Evolutionary conservation across 2,329 filamentous ascomycete species (phyloP).

Genomic region (Seiridium cupressi): DNA sequence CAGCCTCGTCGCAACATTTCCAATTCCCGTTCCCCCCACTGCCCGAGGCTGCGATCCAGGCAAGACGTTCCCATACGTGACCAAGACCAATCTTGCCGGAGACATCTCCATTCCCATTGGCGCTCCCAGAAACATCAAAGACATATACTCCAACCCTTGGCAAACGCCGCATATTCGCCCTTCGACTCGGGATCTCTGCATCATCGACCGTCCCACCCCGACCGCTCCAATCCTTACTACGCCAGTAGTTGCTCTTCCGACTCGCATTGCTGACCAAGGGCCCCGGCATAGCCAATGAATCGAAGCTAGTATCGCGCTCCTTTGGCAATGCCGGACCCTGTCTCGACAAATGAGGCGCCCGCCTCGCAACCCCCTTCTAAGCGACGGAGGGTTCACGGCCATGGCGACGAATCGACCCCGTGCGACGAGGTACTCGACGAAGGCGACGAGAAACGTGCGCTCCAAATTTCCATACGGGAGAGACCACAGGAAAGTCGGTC

Average conservation of each 20-base stretch:
- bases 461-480: slow-evolving; percentile 28
- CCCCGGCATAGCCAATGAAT: too few relatives aligned
- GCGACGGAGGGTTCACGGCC: slow-evolving; percentile 38
- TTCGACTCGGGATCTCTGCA: too few relatives aligned
- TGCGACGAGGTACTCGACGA: slow-evolving; percentile 44
- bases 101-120: too few relatives aligned
- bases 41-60: neutral
- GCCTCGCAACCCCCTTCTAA: slow-evolving; percentile 34
- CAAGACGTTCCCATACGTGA: too few relatives aligned
- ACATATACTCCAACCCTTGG: too few relatives aligned
- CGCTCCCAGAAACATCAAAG: too few relatives aligned
- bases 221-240: too few relatives aligned
- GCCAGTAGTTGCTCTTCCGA: too few relatives aligned
- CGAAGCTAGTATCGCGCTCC: neutral
- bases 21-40: neutral
- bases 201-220: too few relatives aligned
- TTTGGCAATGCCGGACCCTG: slow-evolving; percentile 4
- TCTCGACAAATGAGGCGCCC: neutral
- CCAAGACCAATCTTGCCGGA: too few relatives aligned
- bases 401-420: slow-evolving; percentile 36
- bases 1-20: slow-evolving; percentile 6
- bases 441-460: slow-evolving; percentile 12
- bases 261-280: too few relatives aligned
- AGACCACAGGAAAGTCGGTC: slow-evolving; percentile 18
- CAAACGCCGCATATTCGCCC: too few relatives aligned